These are phyloP conservation scores for Ormosia emarginata DNA, from an alignment of 306 rosid genomes.

Conservation along the genomic window DNA sequence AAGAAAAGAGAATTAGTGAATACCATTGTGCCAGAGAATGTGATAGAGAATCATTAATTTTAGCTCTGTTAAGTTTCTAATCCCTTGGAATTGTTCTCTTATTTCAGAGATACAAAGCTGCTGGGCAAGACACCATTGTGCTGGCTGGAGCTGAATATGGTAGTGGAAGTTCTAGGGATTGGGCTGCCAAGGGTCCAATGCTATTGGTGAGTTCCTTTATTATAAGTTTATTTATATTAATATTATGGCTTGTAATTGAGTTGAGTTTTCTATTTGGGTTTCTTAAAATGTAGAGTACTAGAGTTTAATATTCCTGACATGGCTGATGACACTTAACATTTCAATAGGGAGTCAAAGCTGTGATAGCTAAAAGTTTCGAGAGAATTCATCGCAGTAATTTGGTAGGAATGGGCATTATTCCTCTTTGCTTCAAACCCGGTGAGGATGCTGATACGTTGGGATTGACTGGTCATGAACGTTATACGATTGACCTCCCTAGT, in stretches of 20 bases:
- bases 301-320: not conserved
- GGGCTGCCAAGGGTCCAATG: slow-evolving; percentile 99
- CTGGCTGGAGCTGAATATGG: slow-evolving; percentile 96
- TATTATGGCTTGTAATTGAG: not conserved
- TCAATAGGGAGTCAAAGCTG: slow-evolving; percentile 88
- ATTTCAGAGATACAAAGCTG: slow-evolving; percentile 66
- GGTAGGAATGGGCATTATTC: slow-evolving; percentile 94
- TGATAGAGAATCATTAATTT: not conserved
- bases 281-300: not conserved
- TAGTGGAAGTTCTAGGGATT: slow-evolving; percentile 90
- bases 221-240: not conserved
- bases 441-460: slow-evolving; percentile 87
- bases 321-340: slow-evolving; percentile 7
- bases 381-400: slow-evolving; percentile 94
- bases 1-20: not conserved
- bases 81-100: slow-evolving; percentile 17
- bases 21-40: not conserved
- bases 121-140: slow-evolving; percentile 74
- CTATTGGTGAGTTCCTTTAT: slow-evolving; percentile 58
- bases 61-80: slow-evolving; percentile 13
- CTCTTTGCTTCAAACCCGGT: slow-evolving; percentile 83
- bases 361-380: slow-evolving; percentile 86
- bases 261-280: not conserved
- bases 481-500: slow-evolving; percentile 80
- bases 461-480: slow-evolving; percentile 89